Evolutionary conservation across 768 basidiomycete species (phyloP), one percentile per base, ranked within the genome.

Genomic region (Coprinopsis sp.): DNA sequence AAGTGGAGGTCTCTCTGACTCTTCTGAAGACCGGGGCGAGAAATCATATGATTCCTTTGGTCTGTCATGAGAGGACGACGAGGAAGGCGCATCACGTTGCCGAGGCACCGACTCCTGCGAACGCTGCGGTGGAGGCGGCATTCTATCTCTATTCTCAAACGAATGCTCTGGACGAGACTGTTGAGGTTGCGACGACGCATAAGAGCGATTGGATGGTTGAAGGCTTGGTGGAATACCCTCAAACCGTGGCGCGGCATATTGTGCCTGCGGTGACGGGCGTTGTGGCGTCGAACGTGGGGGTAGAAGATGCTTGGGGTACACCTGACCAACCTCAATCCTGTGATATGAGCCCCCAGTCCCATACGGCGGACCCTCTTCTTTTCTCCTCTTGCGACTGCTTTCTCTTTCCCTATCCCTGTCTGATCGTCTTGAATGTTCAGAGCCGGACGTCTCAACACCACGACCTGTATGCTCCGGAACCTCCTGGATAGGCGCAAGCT

Each of bases 401-500:
- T 31, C 30, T 8, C 10, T 8, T 31, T n/a, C n/a, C n/a, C n/a
- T n/a, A n/a, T n/a, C n/a, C n/a, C n/a, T n/a, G n/a, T n/a, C n/a
- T n/a, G n/a, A n/a, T n/a, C n/a, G n/a, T n/a, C n/a, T n/a, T 6
- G 37, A 23, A 19, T 8, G 22, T 23, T 39, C n/a, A n/a, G n/a
- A n/a, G n/a, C n/a, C n/a, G n/a, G n/a, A n/a, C n/a, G n/a, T n/a
- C n/a, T n/a, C n/a, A n/a, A n/a, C n/a, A n/a, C n/a, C n/a, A n/a
- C n/a, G n/a, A n/a, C n/a, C n/a, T n/a, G n/a, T n/a, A n/a, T n/a
- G n/a, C n/a, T n/a, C n/a, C n/a, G n/a, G n/a, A 24, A 44, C 48
- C 25, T 49, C 48, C n/a, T 49, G 48, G 25, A 49, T 49, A 27
- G 48, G 40, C 14, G 40, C 14, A 30, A 49, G 48, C n/a, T n/a